A percentile compares a stretch with the other conserved stretches of the same genome.
phyloP scores from a whole-genome alignment of 768 basidiomycete genomes.

The Panellus pusillus region DNA sequence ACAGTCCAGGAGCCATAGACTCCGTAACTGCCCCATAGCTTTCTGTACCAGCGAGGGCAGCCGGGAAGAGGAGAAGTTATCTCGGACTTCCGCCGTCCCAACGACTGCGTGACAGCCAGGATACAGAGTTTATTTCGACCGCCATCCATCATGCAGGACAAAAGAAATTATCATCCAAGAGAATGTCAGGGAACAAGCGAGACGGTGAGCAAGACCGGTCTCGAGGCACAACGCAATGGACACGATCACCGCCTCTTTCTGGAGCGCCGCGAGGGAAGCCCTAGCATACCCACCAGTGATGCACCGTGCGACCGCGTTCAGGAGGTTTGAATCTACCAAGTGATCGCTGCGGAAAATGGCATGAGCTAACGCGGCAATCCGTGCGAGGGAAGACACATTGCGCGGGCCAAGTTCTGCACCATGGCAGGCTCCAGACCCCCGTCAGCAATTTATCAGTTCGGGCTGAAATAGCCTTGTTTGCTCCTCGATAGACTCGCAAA shows the following conservation, averaged over 20 bases:
- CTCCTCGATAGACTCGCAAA: too few relatives aligned
- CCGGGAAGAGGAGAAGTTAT: too few relatives aligned
- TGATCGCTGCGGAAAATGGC: neutral
- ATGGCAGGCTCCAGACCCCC: neutral
- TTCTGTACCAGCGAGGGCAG: too few relatives aligned
- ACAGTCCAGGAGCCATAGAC: too few relatives aligned
- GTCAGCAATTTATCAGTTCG: too few relatives aligned
- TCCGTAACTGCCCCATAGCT: too few relatives aligned
- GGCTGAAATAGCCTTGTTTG: too few relatives aligned
- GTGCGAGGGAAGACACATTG: too few relatives aligned
- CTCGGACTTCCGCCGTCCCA: too few relatives aligned
- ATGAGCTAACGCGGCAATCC: neutral
- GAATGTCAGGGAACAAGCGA: neutral
- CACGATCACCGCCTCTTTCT: neutral
- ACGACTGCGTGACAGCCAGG: too few relatives aligned
- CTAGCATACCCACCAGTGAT: neutral
- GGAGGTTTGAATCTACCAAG: neutral
- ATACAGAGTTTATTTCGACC: too few relatives aligned
- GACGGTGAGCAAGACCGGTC: neutral
- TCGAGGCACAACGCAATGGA: neutral
- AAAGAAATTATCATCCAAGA: neutral
- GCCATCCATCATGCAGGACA: too few relatives aligned
- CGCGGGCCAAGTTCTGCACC: neutral
- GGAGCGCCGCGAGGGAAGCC: neutral
- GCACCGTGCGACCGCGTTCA: neutral